Evolutionary conservation across 805 yeast species (phyloP), one percentile per base, ranked within the genome.

Genomic region (Kodamaea sagamina): DNA sequence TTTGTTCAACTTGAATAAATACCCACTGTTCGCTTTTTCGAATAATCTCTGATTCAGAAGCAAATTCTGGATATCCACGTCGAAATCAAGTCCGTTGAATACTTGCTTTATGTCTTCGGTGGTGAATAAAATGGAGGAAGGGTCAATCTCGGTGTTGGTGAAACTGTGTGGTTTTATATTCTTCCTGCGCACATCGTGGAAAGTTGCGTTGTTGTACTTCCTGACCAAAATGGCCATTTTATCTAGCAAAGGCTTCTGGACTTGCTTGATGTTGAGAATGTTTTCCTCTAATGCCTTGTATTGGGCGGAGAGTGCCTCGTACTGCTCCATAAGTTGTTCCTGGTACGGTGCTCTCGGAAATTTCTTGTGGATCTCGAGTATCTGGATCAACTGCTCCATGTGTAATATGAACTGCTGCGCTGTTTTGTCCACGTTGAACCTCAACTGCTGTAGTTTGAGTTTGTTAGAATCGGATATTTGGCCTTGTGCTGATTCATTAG

Each of bases 171-270:
- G 19, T 17, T 29, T 29, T 3, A 19, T 17, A 10, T 29, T 29
- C 34, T 29, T 29, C 11, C 34, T 15, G 10, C 34, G 34, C 4
- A 29, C 18, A 29, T 29, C 34, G 17, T 29, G 34, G 15, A 29
- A 29, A 7, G 34, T 28, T 7, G 44, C 19, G 6, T 27, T 13
- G 22, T 36, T 28, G 46, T 63, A 66, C 18, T 52, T 52, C 15
- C 41, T 45, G 3, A 57, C 54, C 36, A 68, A 48, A 6, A 27
- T 15, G n/a, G 51, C 52, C 62, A 69, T 65, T 37, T 67, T 55
- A 19, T 64, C 67, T 17, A 71, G 50, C 9, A 66, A 46, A 2
- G 75, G 76, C 39, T 65, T 57, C 42, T 68, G 67, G 6, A 57
- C 55, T 8, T 55, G 53, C 28, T 50, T 54, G 27, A 68, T 54